Conservation (phyloP, 1,139 yeast species). For the Saccharomyces hybrid region DNA sequence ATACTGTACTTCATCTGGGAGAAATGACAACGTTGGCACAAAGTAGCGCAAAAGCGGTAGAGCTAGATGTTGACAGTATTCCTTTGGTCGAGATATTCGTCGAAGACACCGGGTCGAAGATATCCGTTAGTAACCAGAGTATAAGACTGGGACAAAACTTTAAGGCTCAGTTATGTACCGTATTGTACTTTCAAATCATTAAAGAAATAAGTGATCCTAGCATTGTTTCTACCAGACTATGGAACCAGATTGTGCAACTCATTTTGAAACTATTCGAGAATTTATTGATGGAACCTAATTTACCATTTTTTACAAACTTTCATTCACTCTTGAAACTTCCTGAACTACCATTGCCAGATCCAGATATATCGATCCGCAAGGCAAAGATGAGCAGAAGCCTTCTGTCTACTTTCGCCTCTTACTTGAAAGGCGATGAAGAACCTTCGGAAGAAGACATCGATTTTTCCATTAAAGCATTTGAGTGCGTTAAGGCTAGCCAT, state of each 20-base stretch:
- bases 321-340: constrained; percentile 48
- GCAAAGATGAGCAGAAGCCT: constrained; percentile 61
- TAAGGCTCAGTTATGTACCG: constrained; percentile 84
- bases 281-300: constrained; percentile 61
- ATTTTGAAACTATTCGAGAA: constrained; percentile 63
- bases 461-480: constrained; percentile 63
- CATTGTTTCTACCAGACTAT: constrained; percentile 35
- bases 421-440: constrained; percentile 88
- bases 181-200: constrained; percentile 73
- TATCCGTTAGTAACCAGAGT: constrained; percentile 73
- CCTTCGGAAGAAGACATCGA: constrained; percentile 92
- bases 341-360: constrained; percentile 53
- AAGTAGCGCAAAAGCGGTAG: too few species aligned
- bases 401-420: constrained; percentile 84
- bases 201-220: constrained; percentile 41
- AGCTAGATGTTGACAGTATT: constrained; percentile 16
- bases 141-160: constrained; percentile 84
- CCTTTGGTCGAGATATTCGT: constrained; percentile 39
- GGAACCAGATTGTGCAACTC: constrained; percentile 57
- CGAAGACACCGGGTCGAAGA: constrained; percentile 42
- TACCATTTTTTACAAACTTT: constrained; percentile 56
- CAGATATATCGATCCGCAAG: constrained; percentile 58
- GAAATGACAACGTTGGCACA: constrained; percentile 40
- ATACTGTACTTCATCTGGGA: constrained; percentile 53
- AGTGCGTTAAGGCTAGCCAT: constrained; percentile 3